phyloP scores from a whole-genome alignment of 1,284 basidiomycete species.

The Tranzscheliella williamsii region DNA sequence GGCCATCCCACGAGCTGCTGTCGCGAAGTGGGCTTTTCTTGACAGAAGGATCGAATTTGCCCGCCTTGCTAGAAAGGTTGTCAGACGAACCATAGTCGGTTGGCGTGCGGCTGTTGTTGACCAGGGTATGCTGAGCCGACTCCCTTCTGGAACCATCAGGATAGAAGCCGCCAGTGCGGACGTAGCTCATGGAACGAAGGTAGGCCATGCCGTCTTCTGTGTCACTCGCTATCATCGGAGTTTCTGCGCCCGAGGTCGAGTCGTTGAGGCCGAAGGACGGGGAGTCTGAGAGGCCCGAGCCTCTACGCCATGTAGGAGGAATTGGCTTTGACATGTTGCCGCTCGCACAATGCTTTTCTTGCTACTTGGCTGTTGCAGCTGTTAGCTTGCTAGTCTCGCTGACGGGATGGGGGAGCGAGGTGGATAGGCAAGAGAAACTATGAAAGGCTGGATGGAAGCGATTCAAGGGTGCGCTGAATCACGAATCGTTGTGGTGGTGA shows the following conservation, averaged over 20 bases:
- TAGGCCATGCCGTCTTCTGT: conserved; percentile 36
- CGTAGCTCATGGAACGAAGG: conserved; percentile 34
- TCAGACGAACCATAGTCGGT: conserved; percentile 30
- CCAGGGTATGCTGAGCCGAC: conserved; percentile 16
- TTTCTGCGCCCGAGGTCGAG: conserved; percentile 12
- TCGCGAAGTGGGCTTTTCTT: conserved; percentile 16
- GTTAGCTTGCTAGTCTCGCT: too few species aligned
- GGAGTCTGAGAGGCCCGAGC: conserved; percentile 5
- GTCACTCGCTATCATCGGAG: conserved; percentile 8
- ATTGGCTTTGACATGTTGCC: conserved; percentile 26
- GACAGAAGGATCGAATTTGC: conserved; percentile 5
- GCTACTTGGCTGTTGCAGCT: too few species aligned
- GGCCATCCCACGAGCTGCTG: conserved; percentile 23
- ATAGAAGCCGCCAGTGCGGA: conserved; percentile 16
- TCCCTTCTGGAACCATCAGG: conserved; percentile 10
- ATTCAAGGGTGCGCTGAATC: too few species aligned
- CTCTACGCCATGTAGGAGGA: conserved; percentile 17
- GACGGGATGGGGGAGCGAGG: too few species aligned
- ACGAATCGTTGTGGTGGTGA: too few species aligned
- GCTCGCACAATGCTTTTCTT: too few species aligned
- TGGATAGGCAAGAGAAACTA: too few species aligned
- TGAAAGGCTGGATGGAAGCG: too few species aligned
- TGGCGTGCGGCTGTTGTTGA: conserved; percentile 9
- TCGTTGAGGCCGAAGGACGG: conserved; percentile 13
- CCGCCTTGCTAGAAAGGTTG: conserved; percentile 8